Base-by-base conservation (phyloP, 371 early-diverging fungal species). In the Lichtheimia ramosa region DNA sequence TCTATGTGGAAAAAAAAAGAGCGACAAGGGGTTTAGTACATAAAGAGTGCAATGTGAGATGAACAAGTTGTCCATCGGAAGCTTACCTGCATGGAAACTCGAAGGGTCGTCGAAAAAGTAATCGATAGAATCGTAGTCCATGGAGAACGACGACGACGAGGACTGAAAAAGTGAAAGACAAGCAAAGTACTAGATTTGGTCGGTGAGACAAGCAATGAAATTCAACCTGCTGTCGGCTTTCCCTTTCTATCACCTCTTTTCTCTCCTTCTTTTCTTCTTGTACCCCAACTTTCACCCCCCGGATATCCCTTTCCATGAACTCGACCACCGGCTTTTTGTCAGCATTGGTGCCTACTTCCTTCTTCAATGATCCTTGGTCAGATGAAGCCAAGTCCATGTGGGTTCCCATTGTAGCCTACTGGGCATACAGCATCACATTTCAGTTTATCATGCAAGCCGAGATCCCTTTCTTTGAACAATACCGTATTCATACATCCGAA, bases 401-500 rank as follows among this genome's bases (percentile, higher is more conserved):
- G 66, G 68, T 84, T 13, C 90, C 92, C 3, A 63, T 89, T 56
- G 70, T 79, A 5, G 75, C 80, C 27, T 92, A 92, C 64, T 92
- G 90, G 90, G 65, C 72, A 12, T 89, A 87, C 66, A 88, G 89
- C 3, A 73, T 83, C 25, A 61, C 83, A 50, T 87, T 86, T 55
- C 84, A 85, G 59, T 67, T 85, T 51, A 61, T 90, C 49, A 84
- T 87, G 43, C 64, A 68, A 51, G 66, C 81, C 25, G 72, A 86
- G 56, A 65, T 85, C 43, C 82, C 89, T 13, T 81, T 79, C 56
- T 77, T 90, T 56, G 92, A 91, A 67, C 71, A 88, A 66, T 90
- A 91, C 66, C 73, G 89, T 49, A 83, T 90, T 61, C 89, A 87
- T 48, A 83, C 87, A 25, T 67, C 86, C 27, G 83, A 83, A 14